Evolutionary conservation across 2,329 filamentous ascomycete genomes (phyloP), one percentile per base, ranked within the genome.

Genomic region (Penicillium sp.): DNA sequence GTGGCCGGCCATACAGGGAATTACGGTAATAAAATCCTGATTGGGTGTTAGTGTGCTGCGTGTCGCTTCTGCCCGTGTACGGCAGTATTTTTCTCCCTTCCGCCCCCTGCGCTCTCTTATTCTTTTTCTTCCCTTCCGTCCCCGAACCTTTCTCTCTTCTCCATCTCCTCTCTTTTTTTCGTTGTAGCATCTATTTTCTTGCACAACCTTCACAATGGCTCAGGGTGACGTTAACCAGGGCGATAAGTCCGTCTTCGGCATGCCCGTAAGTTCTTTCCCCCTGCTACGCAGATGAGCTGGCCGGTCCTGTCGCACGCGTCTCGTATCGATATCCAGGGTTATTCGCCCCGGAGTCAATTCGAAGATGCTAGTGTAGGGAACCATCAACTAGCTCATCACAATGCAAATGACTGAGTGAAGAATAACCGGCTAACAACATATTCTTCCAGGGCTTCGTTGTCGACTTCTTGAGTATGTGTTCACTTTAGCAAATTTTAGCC

Each of bases 391-490:
- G 26, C 13, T 48, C n/a, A 29, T 31, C 26, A 14, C 22, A 29
- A 27, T 29, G 48, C 19, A 27, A 16, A 31, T 13, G 11, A 35
- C 31, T 11, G 6, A 3, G 35, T 27, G 7, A 27, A 47, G 33
- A 31, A 44, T 33, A 1, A 8, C 9, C 31, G 37, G 49, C 74
- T 76, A 64, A 76, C 65, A 54, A 63, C 63, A 64, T 62, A 7
- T 22, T 52, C 63, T 61, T 61, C 4, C 62, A 96, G 89, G 90
- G 91, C 80, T 98, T 98, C 87, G 77, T 97, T 78, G 91, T 96
- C 78, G 93, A 98, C 85, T 98, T 98, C 88, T 79, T 98, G 87
- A 98, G 92, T 96, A 96, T 77, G 93, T 95, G 37, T 49, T 48
- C 50, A 60, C 57, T 48, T 49, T 27, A 50, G 29, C 56, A 42